These are phyloP conservation scores for Neofusicoccum ribis DNA, from an alignment of 2,329 filamentous ascomycete species.

Conservation along the genomic window DNA sequence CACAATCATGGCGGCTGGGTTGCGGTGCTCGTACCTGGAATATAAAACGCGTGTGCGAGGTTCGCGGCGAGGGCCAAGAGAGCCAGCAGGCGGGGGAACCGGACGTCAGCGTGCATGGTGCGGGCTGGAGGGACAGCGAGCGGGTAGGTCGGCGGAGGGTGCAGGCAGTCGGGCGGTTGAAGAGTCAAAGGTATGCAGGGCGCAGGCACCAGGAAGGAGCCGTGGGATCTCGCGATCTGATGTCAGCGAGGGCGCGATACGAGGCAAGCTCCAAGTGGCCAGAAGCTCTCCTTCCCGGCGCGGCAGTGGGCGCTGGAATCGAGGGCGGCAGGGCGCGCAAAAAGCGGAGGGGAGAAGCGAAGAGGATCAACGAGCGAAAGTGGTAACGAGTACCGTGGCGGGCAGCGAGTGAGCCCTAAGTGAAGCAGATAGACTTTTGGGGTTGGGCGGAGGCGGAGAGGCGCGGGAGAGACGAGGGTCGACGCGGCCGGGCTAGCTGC, in stretches of 20 bases:
- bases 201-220: background rate
- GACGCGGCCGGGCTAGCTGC: background rate
- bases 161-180: background rate
- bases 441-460: conserved; percentile 9
- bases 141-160: background rate
- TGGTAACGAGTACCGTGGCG: conserved; percentile 20
- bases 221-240: background rate
- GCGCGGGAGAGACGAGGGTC: background rate
- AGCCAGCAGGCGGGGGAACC: conserved; percentile 47
- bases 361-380: conserved; percentile 18
- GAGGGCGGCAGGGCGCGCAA: background rate
- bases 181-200: conserved; percentile 2
- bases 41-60: conserved; percentile 68
- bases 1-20: conserved; percentile 19
- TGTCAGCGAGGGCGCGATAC: conserved; percentile 15
- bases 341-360: background rate
- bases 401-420: conserved; percentile 4
- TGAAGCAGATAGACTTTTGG: background rate
- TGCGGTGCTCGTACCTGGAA: conserved; percentile 65
- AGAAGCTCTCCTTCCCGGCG: background rate
- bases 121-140: background rate
- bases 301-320: background rate
- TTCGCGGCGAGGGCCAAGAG: conserved; percentile 49
- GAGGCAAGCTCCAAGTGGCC: background rate
- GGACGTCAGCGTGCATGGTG: conserved; percentile 40